phyloP scores from a whole-genome alignment of 306 rosid genomes.

The Gleditsia sinensis region DNA sequence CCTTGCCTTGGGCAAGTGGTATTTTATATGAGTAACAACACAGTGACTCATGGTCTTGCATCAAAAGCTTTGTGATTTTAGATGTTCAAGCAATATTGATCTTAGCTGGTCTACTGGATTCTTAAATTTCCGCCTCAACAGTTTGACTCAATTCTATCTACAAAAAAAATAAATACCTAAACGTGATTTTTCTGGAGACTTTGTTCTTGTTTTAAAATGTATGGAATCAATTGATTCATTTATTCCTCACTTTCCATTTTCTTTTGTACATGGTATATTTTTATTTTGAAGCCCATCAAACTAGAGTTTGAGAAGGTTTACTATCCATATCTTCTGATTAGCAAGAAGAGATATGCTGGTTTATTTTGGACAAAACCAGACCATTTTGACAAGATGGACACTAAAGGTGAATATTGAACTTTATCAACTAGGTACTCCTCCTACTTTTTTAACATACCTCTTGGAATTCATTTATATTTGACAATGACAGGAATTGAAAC shows the following conservation, averaged over 20 bases:
- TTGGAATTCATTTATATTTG: conserved; percentile 28
- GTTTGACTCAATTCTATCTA: conserved; percentile 8
- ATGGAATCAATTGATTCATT: conserved; percentile 14
- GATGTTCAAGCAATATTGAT: conserved; percentile 4
- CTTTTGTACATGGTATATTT: conserved; percentile 27
- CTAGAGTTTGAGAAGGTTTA: conserved; percentile 97
- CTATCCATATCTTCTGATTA: conserved; percentile 89
- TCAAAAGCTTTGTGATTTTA: conserved; percentile 6
- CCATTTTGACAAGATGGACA: conserved; percentile 91
- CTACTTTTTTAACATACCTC: conserved; percentile 16
- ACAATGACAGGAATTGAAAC: conserved; percentile 92
- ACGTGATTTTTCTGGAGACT: conserved; percentile 19
- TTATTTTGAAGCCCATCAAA: conserved; percentile 83
- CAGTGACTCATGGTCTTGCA: neutral
- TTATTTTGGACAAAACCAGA: conserved; percentile 83
- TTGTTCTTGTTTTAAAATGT: conserved; percentile 16
- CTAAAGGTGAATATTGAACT: conserved; percentile 69
- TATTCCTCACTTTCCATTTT: conserved; percentile 10
- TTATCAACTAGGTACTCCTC: conserved; percentile 7
- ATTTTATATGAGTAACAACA: neutral
- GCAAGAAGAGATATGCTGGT: conserved; percentile 99
- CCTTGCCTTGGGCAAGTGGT: neutral
- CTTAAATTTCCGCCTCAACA: conserved; percentile 3
- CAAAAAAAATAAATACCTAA: neutral
- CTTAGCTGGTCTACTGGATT: conserved; percentile 15